phyloP scores from a whole-genome alignment of 768 basidiomycete species.

The Leucosporidium scottii region DNA sequence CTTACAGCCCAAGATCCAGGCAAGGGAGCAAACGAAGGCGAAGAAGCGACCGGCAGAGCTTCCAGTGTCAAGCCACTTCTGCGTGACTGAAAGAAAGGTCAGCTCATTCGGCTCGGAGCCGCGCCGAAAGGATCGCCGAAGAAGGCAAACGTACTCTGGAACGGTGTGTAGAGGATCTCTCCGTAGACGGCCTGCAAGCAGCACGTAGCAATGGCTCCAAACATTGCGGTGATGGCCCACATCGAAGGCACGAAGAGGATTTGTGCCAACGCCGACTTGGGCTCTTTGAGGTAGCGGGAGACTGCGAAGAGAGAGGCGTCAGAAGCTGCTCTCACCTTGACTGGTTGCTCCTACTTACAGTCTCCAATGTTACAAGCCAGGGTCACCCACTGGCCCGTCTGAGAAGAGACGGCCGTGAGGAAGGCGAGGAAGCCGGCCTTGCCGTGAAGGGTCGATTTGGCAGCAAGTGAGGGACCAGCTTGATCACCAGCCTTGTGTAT shows the following conservation, averaged over 20 bases:
- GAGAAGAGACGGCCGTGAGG: not conserved
- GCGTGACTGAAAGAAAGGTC: constrained; percentile 41
- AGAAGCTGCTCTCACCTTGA: too few relatives aligned
- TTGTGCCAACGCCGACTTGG: constrained; percentile 50
- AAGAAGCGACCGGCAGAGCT: constrained; percentile 24
- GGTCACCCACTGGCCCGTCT: not conserved
- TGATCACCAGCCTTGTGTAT: not conserved
- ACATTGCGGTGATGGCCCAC: not conserved
- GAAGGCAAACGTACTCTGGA: not conserved
- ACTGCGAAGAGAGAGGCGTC: too few relatives aligned
- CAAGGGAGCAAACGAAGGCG: constrained; percentile 15
- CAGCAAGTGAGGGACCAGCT: not conserved
- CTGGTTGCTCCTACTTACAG: too few relatives aligned
- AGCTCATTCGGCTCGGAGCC: too few relatives aligned
- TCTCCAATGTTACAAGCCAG: not conserved
- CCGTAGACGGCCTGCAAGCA: constrained; percentile 59
- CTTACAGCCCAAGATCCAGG: constrained; percentile 43
- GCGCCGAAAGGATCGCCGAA: too few relatives aligned
- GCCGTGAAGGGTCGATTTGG: not conserved
- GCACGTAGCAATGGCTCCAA: constrained; percentile 59
- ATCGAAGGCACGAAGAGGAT: not conserved
- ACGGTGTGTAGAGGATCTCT: not conserved
- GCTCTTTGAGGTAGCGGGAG: constrained; percentile 7
- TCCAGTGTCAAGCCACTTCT: constrained; percentile 55
- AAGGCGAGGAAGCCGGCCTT: not conserved